Percentiles rank a stretch among this genome's conserved stretches.
Evolutionary conservation across 345 rosid species (phyloP).

Genomic region (Angophora floribunda): DNA sequence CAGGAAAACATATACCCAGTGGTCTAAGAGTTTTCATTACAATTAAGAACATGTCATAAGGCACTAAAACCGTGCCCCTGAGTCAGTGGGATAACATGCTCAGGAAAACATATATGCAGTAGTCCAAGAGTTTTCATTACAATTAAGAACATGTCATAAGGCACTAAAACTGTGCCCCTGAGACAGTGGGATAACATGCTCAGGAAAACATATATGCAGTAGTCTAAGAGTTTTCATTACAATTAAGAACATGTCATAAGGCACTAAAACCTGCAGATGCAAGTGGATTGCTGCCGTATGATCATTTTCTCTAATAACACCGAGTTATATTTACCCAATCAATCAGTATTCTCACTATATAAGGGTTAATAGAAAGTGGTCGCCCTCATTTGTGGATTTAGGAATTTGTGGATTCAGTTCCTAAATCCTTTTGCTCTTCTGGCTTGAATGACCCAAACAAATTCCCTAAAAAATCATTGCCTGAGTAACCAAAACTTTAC

Average conservation of each 20-base stretch:
- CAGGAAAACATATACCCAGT: neutral
- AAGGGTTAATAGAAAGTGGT: neutral
- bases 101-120: too few species aligned
- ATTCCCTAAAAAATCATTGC: neutral
- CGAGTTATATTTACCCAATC: neutral
- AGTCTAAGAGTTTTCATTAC: too few species aligned
- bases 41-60: neutral
- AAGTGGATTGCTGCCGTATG: neutral
- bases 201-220: too few species aligned
- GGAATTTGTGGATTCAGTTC: neutral
- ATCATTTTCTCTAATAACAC: neutral
- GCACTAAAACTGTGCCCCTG: slow-evolving; percentile 72
- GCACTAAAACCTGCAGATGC: neutral
- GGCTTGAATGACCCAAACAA: neutral
- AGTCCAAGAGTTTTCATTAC: too few species aligned
- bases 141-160: neutral
- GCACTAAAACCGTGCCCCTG: slow-evolving; percentile 72
- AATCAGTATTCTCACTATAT: neutral
- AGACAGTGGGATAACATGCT: neutral
- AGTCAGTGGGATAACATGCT: neutral
- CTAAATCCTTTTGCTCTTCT: neutral
- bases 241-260: neutral
- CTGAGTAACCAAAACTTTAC: neutral
- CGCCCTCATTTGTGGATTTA: neutral
- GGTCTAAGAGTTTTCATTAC: neutral